These are phyloP conservation scores for Fusarium lyarnte DNA, from an alignment of 2,329 filamentous ascomycete species.

Conservation along the genomic window DNA sequence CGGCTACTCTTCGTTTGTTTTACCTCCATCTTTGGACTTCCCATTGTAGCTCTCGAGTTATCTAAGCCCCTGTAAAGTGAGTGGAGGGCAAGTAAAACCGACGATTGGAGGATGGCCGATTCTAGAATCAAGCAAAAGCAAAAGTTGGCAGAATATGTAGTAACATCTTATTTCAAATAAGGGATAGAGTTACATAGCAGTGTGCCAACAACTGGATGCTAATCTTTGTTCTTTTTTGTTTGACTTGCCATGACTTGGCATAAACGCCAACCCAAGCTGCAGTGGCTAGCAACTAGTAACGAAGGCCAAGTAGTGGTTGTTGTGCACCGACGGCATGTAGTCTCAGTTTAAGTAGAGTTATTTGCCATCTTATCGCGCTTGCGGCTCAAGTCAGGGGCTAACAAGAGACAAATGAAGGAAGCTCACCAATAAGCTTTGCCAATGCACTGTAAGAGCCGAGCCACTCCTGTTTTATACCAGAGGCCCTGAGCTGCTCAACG, in stretches of 20 bases:
- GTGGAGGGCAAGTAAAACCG: not conserved
- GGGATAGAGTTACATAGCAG: not conserved
- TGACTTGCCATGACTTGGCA: not conserved
- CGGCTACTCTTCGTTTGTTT: not conserved
- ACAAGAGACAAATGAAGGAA: not conserved
- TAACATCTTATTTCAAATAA: not conserved
- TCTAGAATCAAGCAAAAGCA: conserved; percentile 12
- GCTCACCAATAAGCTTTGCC: conserved; percentile 3
- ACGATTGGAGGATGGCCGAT: not conserved
- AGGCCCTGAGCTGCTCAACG: conserved; percentile 10
- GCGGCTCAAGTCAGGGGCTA: conserved; percentile 38
- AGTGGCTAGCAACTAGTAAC: not conserved
- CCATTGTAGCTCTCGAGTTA: not conserved
- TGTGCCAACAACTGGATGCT: not conserved
- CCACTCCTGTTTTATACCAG: not conserved
- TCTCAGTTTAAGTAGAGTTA: not conserved
- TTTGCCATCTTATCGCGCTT: conserved; percentile 24
- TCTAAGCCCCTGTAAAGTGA: not conserved
- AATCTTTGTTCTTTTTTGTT: not conserved
- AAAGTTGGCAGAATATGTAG: not conserved
- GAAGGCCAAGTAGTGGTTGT: not conserved
- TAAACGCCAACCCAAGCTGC: not conserved
- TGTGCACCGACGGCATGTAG: not conserved
- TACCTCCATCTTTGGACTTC: not conserved
- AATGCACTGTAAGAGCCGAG: not conserved